These are phyloP conservation scores for Fonsecaea nubica DNA, from an alignment of 2,329 filamentous ascomycete species.

Conservation along the genomic window DNA sequence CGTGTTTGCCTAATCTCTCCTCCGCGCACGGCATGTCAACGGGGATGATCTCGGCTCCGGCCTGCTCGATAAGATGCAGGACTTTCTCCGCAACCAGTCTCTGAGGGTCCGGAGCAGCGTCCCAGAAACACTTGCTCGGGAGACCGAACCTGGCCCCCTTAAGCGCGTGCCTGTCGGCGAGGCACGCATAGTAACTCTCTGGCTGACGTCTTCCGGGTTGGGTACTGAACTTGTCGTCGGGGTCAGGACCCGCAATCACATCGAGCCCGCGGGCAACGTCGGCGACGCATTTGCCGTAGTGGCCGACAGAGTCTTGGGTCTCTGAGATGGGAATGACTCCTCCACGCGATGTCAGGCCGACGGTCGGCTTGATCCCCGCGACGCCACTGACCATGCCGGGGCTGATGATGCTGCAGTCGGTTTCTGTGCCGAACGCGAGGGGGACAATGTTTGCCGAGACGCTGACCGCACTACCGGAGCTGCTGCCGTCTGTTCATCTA, in stretches of 20 bases:
- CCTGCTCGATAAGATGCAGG: conserved; percentile 47
- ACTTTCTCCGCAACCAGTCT: conserved; percentile 45
- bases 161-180: conserved; percentile 28
- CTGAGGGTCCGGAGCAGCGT: conserved; percentile 50
- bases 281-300: conserved; percentile 38
- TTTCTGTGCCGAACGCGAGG: conserved; percentile 46
- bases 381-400: conserved; percentile 45
- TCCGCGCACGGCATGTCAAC: conserved; percentile 43
- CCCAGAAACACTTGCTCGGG: conserved; percentile 55
- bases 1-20: conserved; percentile 41
- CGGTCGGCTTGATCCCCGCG: conserved; percentile 47
- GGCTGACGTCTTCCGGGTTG: conserved; percentile 30
- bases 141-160: conserved; percentile 38
- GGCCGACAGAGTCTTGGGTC: conserved; percentile 40
- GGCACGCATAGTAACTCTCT: conserved; percentile 30
- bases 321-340: conserved; percentile 45
- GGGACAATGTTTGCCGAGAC: conserved; percentile 47
- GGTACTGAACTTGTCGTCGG: conserved; percentile 32
- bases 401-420: conserved; percentile 45
- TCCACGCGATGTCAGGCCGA: conserved; percentile 43
- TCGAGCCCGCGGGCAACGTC: conserved; percentile 37
- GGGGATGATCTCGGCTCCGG: conserved; percentile 45
- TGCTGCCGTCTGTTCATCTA: conserved; percentile 30
- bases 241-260: conserved; percentile 33
- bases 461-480: conserved; percentile 44